These are phyloP conservation scores for Sporodiniella umbellata DNA, from an alignment of 371 early-diverging fungal species.

Conservation along the genomic window DNA sequence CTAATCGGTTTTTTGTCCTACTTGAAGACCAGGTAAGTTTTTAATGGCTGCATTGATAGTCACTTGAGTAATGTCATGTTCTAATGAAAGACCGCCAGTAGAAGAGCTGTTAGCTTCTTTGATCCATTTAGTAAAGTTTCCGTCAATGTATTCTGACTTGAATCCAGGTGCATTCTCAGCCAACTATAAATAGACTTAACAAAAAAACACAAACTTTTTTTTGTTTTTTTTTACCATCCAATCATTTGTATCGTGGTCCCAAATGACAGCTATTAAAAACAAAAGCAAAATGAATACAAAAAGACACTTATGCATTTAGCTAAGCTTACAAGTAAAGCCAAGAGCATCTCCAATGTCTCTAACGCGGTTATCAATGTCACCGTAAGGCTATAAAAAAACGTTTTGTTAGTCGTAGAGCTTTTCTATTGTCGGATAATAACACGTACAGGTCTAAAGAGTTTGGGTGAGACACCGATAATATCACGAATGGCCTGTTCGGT, in stretches of 20 bases:
- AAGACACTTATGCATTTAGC: too few species aligned
- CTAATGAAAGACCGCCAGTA: constrained; percentile 51
- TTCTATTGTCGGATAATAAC: too few species aligned
- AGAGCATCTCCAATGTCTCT: constrained; percentile 55
- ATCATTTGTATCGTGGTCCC: constrained; percentile 49
- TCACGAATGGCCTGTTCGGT: constrained; percentile 63
- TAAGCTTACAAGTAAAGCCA: constrained; percentile 43
- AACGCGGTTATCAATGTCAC: constrained; percentile 69
- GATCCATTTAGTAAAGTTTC: constrained; percentile 49
- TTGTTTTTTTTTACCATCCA: constrained; percentile 27
- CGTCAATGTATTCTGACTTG: constrained; percentile 38
- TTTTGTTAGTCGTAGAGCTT: too few species aligned
- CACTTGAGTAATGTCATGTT: constrained; percentile 51
- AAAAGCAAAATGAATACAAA: neutral
- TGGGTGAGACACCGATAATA: constrained; percentile 54
- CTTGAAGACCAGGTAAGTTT: constrained; percentile 47
- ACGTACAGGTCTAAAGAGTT: constrained; percentile 46
- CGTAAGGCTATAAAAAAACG: constrained; percentile 53
- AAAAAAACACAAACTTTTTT: neutral
- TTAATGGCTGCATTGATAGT: constrained; percentile 63
- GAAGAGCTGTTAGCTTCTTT: constrained; percentile 36
- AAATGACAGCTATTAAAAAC: constrained; percentile 36
- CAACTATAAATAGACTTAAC: constrained; percentile 6
- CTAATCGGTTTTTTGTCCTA: too few species aligned
- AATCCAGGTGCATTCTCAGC: constrained; percentile 28